Conservation (phyloP, 305 asterid species). For the Solanum hybrid region DNA sequence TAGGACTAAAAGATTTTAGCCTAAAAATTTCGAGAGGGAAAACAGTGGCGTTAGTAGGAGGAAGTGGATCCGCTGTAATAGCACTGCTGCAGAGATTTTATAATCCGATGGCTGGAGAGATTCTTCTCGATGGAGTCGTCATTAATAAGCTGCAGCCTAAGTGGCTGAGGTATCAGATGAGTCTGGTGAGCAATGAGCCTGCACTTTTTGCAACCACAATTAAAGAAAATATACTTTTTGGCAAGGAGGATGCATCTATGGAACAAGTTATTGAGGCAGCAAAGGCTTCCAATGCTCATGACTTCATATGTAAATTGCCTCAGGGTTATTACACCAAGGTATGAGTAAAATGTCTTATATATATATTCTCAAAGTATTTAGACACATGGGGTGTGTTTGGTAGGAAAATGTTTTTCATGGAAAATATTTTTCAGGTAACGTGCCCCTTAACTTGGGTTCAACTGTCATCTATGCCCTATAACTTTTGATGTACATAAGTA, state of each 20-base stretch:
- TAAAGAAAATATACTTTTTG: constrained; percentile 78
- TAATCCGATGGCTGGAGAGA: constrained; percentile 67
- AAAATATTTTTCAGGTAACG: too few relatives aligned
- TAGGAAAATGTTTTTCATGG: not conserved
- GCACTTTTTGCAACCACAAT: constrained; percentile 82
- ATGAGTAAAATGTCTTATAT: not conserved
- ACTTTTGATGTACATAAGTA: not conserved
- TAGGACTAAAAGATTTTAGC: constrained; percentile 55
- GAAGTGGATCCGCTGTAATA: constrained; percentile 83
- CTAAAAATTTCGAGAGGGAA: constrained; percentile 59
- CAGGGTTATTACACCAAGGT: constrained; percentile 95
- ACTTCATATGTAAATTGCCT: constrained; percentile 74
- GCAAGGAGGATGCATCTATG: constrained; percentile 75
- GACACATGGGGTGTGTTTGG: not conserved
- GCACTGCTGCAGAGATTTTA: constrained; percentile 59
- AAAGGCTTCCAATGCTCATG: constrained; percentile 87
- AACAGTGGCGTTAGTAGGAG: constrained; percentile 84
- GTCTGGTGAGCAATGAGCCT: constrained; percentile 93
- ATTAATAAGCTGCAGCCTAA: constrained; percentile 69
- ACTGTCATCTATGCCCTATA: not conserved
- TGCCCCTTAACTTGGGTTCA: not conserved
- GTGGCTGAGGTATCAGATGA: constrained; percentile 97
- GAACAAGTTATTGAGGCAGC: constrained; percentile 80
- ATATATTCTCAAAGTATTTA: not conserved
- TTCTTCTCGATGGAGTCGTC: constrained; percentile 60